Conservation (phyloP, 441 rosid genomes). For the Euphorbia neoarborescens region DNA sequence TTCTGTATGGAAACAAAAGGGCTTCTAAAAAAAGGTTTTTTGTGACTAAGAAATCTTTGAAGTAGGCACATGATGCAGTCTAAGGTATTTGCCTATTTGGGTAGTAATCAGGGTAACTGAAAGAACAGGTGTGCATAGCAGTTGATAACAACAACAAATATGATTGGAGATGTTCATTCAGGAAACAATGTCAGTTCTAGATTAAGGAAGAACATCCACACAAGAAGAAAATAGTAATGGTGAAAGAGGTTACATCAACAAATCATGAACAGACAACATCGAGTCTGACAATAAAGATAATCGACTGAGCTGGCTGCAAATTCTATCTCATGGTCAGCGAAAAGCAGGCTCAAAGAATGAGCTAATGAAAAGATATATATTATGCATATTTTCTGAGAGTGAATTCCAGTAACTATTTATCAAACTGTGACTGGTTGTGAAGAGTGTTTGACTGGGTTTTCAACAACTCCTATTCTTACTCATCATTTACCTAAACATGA, state of each 20-base stretch:
- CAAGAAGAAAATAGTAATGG: background rate
- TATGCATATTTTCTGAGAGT: background rate
- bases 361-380: background rate
- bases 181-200: background rate
- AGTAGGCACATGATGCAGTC: background rate
- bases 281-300: background rate
- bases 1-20: background rate
- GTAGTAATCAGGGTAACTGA: background rate
- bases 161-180: background rate
- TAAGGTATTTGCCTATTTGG: background rate
- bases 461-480: too few relatives aligned
- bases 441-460: too few relatives aligned
- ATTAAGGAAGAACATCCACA: background rate
- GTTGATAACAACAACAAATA: background rate
- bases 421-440: too few relatives aligned
- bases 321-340: background rate
- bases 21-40: background rate
- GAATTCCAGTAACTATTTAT: background rate
- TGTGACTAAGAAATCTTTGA: background rate
- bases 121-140: background rate
- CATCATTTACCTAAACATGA: too few relatives aligned
- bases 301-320: background rate
- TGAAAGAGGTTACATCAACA: background rate
- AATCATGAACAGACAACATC: conserved; percentile 1
- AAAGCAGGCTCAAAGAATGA: background rate